Percentiles rank a stretch among this genome's conserved stretches.
These are phyloP conservation scores for Candida tetrigidarum DNA, from an alignment of 1,139 yeast genomes.

Conservation along the genomic window DNA sequence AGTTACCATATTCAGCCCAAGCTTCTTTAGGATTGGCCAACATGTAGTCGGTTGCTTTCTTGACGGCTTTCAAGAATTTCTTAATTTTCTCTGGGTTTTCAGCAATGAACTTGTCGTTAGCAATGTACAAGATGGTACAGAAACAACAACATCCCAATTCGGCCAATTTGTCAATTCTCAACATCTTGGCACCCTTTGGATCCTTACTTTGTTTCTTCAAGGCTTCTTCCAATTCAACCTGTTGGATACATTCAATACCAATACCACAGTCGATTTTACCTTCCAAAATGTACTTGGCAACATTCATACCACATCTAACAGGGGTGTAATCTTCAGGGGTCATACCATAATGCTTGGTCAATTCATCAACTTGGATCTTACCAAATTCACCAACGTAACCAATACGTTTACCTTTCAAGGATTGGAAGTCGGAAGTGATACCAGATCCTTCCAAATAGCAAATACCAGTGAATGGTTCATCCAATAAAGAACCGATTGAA, in stretches of 20 bases:
- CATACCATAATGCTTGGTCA: conserved; percentile 60
- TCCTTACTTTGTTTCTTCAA: conserved; percentile 49
- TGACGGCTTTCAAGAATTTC: conserved; percentile 50
- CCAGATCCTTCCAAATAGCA: conserved; percentile 56
- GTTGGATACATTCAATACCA: conserved; percentile 63
- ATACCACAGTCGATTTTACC: conserved; percentile 62
- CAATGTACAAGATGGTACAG: conserved; percentile 60
- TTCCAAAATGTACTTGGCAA: conserved; percentile 57
- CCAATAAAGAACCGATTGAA: conserved; percentile 57
- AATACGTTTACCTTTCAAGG: conserved; percentile 56
- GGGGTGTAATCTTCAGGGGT: conserved; percentile 59
- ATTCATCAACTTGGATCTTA: conserved; percentile 59
- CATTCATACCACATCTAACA: conserved; percentile 66
- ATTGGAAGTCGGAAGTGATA: conserved; percentile 52
- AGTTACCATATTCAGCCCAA: conserved; percentile 49
- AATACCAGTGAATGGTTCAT: conserved; percentile 62
- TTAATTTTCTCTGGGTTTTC: conserved; percentile 52
- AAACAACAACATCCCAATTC: conserved; percentile 64
- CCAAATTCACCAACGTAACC: conserved; percentile 67
- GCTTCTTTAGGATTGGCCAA: conserved; percentile 48
- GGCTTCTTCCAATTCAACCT: conserved; percentile 59
- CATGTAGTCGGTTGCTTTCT: conserved; percentile 53
- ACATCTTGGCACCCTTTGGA: conserved; percentile 53
- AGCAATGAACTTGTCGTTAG: conserved; percentile 54
- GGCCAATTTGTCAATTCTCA: conserved; percentile 59